Evolutionary conservation across 345 rosid species (phyloP).

Genomic region (Bruguiera gymnorhiza): DNA sequence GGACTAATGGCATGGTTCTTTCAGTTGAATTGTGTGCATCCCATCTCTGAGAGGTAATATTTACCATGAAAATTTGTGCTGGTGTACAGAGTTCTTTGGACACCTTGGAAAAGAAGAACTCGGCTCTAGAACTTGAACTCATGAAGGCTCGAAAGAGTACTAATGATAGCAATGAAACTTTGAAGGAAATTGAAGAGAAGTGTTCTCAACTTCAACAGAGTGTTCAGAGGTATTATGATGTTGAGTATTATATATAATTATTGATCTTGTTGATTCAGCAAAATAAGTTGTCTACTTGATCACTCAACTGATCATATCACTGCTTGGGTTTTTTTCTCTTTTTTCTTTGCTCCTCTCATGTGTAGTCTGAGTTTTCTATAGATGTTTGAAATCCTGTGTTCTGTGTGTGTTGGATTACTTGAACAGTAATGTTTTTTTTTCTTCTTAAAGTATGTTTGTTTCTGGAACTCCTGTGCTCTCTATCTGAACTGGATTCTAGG

Average conservation of each 20-base stretch:
- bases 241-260: neutral
- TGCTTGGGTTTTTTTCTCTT: neutral
- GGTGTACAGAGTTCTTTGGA: conserved; percentile 58
- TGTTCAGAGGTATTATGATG: conserved; percentile 51
- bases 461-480: neutral
- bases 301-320: neutral
- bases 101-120: conserved; percentile 62
- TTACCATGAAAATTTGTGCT: conserved; percentile 3
- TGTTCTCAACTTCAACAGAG: conserved; percentile 66
- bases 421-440: neutral
- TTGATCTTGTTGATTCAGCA: neutral
- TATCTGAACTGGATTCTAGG: neutral
- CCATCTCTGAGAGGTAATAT: neutral
- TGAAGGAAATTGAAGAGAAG: conserved; percentile 60
- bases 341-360: neutral
- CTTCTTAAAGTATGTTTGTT: neutral
- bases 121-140: conserved; percentile 64
- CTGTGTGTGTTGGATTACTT: neutral
- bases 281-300: neutral
- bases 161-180: conserved; percentile 48
- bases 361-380: neutral
- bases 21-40: neutral
- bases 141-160: conserved; percentile 51
- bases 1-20: neutral
- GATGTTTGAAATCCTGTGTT: neutral